These are phyloP conservation scores for Pichia inconspicua DNA, from an alignment of 1,139 yeast species.

Conservation along the genomic window DNA sequence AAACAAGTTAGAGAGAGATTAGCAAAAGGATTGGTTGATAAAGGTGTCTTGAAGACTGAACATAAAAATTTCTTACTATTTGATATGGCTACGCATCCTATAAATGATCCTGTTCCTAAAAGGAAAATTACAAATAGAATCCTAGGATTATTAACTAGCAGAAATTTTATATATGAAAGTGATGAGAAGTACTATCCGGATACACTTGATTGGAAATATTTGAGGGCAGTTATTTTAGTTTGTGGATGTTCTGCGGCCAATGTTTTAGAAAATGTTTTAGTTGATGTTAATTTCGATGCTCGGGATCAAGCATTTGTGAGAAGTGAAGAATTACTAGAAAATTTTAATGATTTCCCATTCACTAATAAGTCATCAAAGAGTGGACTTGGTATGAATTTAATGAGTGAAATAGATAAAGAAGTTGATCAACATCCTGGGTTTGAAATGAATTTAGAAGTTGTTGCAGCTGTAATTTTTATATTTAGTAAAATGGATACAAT, in stretches of 20 bases:
- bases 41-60: slow-evolving; percentile 94
- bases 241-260: slow-evolving; percentile 94
- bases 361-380: slow-evolving; percentile 45
- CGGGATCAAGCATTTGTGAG: slow-evolving; percentile 90
- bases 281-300: slow-evolving; percentile 73
- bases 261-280: slow-evolving; percentile 84
- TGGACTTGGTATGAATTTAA: slow-evolving; percentile 73
- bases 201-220: slow-evolving; percentile 57
- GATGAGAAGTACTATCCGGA: slow-evolving; percentile 54
- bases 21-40: slow-evolving; percentile 94
- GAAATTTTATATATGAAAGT: slow-evolving; percentile 52
- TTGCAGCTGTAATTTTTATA: slow-evolving; percentile 76
- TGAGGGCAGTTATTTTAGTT: slow-evolving; percentile 76
- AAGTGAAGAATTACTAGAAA: slow-evolving; percentile 81
- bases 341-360: slow-evolving; percentile 86
- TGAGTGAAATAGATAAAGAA: slow-evolving; percentile 60
- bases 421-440: slow-evolving; percentile 46
- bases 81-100: slow-evolving; percentile 98
- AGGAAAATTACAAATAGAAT: slow-evolving; percentile 74
- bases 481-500: slow-evolving; percentile 51
- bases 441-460: slow-evolving; percentile 74
- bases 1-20: slow-evolving; percentile 95
- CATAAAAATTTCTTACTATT: slow-evolving; percentile 87
- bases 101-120: slow-evolving; percentile 73
- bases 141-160: slow-evolving; percentile 57